Evolutionary conservation across 192 early-diverging fungal genomes (phyloP).

Genomic region (Gaertneriomyces sp.): DNA sequence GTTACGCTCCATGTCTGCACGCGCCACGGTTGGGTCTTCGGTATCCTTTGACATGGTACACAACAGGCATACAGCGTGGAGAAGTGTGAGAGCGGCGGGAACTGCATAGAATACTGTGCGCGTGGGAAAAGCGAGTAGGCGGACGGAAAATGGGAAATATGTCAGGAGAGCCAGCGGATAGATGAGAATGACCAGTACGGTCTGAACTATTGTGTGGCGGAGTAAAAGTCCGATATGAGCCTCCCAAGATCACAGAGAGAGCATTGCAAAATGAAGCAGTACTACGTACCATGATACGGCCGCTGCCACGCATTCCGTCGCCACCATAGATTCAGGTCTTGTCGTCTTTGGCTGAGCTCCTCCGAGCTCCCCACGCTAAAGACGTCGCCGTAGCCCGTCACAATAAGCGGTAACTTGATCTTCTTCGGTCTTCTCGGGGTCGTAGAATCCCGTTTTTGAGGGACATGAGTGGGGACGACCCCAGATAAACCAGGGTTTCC

Average conservation of each 20-base stretch:
- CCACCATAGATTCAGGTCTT: conserved; percentile 43
- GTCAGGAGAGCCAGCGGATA: conserved; percentile 29
- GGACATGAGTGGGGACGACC: too few species aligned
- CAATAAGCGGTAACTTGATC: conserved; percentile 34
- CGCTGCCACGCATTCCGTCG: conserved; percentile 32
- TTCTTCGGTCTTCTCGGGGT: conserved; percentile 10
- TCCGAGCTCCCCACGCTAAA: conserved; percentile 27
- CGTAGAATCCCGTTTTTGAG: too few species aligned
- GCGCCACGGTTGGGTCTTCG: conserved; percentile 33
- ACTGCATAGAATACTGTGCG: conserved; percentile 19
- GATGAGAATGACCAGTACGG: conserved; percentile 34
- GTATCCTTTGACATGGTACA: conserved; percentile 43
- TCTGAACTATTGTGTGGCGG: neutral
- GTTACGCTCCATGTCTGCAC: conserved; percentile 35
- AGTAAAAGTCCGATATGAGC: neutral
- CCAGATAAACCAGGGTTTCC: too few species aligned
- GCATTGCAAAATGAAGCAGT: neutral
- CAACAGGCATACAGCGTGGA: conserved; percentile 25
- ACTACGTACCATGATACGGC: conserved; percentile 39
- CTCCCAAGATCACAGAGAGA: neutral
- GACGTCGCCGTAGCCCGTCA: conserved; percentile 31
- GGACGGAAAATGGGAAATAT: conserved; percentile 31
- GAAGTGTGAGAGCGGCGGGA: conserved; percentile 7
- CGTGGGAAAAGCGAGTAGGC: conserved; percentile 8
- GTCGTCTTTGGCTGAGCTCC: neutral